Base-by-base conservation (phyloP, 768 basidiomycete species). In the Podaxis sp. region DNA sequence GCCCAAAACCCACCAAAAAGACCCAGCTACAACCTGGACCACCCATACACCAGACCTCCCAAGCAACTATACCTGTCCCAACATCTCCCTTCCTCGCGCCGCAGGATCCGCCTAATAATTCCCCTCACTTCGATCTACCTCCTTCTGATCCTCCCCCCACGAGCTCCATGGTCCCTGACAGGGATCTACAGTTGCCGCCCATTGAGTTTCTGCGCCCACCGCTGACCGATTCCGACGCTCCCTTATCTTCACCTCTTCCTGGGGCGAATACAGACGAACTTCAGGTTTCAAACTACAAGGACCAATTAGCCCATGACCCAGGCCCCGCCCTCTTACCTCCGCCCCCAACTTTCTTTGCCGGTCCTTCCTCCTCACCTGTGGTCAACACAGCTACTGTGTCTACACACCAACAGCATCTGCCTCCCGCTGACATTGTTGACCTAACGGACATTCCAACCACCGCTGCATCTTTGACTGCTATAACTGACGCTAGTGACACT, bases 341-440 rank as follows among this genome's bases (percentile, higher is more conserved):
- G 4, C 82, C 82, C 36, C 75, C 77, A 2, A 78, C 78, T 17
- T 83, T 82, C 67, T 83, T 84, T 46, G 79, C 81, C 11, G 72
- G 76, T 3, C 77, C 83, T 6, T 80, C 83, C 11, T 79, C 82
- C 0, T 48, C 44, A 26, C 22, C 46, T n/a, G 33, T 33, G 3
- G 15, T 28, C 55, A 36, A 49, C 12, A 65, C 74, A 17, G 68
- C 74, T 12, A 54, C 70, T 8, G 71, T 61, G 24, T 50, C 55
- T 1, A 20, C 52, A 36, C 49, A 48, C 3, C 38, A 40, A 2
- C 22, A 30, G 26, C 33, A n/a, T 12, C 50, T 30, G 6, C 48
- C 60, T 6, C 49, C 30, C 8, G 63, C 56, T 2, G 62, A 61
- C 8, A 51, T 76, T 8, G 69, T 77, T 20, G 74, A 77, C 62